These are phyloP conservation scores for Aspergillus uvarum DNA, from an alignment of 2,329 filamentous ascomycete species.

Conservation along the genomic window DNA sequence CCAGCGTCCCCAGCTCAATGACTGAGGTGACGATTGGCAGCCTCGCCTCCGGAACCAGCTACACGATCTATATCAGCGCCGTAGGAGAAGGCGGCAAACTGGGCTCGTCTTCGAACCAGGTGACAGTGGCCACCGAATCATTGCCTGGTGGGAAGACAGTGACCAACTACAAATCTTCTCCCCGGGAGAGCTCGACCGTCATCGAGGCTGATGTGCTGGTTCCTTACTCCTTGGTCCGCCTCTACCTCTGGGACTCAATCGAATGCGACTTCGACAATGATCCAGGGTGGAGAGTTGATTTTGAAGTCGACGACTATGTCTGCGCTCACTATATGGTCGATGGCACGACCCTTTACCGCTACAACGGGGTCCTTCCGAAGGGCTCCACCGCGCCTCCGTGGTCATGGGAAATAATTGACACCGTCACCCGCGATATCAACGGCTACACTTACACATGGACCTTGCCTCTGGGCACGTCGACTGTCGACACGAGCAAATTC, in stretches of 20 bases:
- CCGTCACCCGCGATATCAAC: slow-evolving; percentile 7
- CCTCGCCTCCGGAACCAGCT: slow-evolving; percentile 9
- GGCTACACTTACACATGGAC: slow-evolving; percentile 20
- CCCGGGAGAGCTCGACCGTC: slow-evolving; percentile 7
- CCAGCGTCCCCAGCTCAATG: slow-evolving; percentile 13
- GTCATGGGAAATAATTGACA: slow-evolving; percentile 11
- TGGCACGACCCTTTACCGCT: slow-evolving; percentile 6
- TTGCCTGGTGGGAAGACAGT: slow-evolving; percentile 12
- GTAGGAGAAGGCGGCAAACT: slow-evolving; percentile 6
- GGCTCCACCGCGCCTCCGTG: slow-evolving; percentile 14
- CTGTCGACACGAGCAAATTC: slow-evolving; percentile 16
- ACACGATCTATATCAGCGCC: slow-evolving; percentile 12
- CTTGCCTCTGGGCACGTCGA: slow-evolving; percentile 13
- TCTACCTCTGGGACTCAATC: slow-evolving; percentile 16
- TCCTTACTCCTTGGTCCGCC: slow-evolving; percentile 18
- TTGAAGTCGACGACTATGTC: slow-evolving; percentile 10
- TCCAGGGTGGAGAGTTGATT: slow-evolving; percentile 13
- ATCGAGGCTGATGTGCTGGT: slow-evolving; percentile 19
- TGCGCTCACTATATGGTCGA: slow-evolving; percentile 18
- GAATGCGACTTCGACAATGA: slow-evolving; percentile 11
- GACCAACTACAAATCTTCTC: slow-evolving; percentile 11
- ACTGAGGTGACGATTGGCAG: slow-evolving; percentile 15
- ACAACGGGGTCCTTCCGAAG: slow-evolving; percentile 6
- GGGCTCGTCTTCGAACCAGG: slow-evolving; percentile 4
- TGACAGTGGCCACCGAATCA: slow-evolving; percentile 9